A percentile compares a stretch with the other conserved stretches of the same genome.
Conservation (phyloP, 2,329 filamentous ascomycete genomes). For the Xylariomycetidae sp. region DNA sequence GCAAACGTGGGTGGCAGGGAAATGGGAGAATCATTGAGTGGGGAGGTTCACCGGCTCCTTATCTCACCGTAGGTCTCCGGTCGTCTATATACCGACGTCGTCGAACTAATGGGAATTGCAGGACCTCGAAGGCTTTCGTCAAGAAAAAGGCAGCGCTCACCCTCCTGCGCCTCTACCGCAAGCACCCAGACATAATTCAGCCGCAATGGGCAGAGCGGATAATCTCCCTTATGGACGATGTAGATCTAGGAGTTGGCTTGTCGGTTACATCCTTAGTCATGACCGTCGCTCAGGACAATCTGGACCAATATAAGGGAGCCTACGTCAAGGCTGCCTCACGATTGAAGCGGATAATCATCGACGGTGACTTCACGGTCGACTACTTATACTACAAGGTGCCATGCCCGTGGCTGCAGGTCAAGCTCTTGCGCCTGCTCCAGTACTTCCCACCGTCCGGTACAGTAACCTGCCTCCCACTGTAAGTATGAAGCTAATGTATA, state of each 20-base stretch:
- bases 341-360: slow-evolving; percentile 83
- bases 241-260: slow-evolving; percentile 86
- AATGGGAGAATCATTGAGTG: slow-evolving; percentile 90
- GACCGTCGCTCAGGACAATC: slow-evolving; percentile 86
- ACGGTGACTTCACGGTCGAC: slow-evolving; percentile 81
- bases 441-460: slow-evolving; percentile 91
- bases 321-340: slow-evolving; percentile 90
- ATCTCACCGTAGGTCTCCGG: slow-evolving; percentile 74
- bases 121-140: slow-evolving; percentile 85
- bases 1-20: slow-evolving; percentile 95
- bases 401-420: slow-evolving; percentile 97
- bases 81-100: background rate
- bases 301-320: slow-evolving; percentile 89
- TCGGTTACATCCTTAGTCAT: slow-evolving; percentile 95
- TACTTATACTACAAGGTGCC: slow-evolving; percentile 99
- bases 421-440: slow-evolving; percentile 83
- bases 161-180: slow-evolving; percentile 86
- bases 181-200: slow-evolving; percentile 88
- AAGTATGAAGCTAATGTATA: slow-evolving; percentile 18
- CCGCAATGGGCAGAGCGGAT: slow-evolving; percentile 97
- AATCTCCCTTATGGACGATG: slow-evolving; percentile 97
- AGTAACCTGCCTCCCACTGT: slow-evolving; percentile 25
- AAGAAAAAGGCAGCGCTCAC: slow-evolving; percentile 99
- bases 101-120: slow-evolving; percentile 18
- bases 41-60: slow-evolving; percentile 85